Base-by-base conservation (phyloP, 495 filamentous ascomycete genomes). In the Penicillium parvum region DNA sequence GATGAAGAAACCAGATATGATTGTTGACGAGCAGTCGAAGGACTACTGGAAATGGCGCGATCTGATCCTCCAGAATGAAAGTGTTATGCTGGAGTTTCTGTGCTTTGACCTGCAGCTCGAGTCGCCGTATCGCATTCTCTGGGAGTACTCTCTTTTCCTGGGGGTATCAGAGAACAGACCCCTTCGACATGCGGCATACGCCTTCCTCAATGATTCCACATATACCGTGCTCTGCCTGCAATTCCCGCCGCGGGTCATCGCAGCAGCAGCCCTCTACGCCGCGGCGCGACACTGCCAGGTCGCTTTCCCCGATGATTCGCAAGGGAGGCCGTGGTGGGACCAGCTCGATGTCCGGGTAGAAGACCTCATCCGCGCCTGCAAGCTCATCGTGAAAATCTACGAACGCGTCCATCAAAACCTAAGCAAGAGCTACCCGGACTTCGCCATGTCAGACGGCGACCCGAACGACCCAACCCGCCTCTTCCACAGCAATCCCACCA, bases 21-120 rank as follows among this genome's bases (percentile, higher is more conserved):
- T 85, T 8, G 84, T 98, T 17, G 91, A 97, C 55, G 92, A 96
- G 61, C 89, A 96, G 60, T 87, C 83, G 29, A 96, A 95, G 50
- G 92, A 97, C 49, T 98, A 86, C 60, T 98, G 92, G 92, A 75
- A 81, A 58, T 98, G 92, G 92, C 80, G 86, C 34, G 92, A 99
- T 55, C 89, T 83, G 40, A 91, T 99, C 32, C 72, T 96, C 2
- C 79, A 82, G 48, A 84, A 89, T 54, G 92, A 99, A 68, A 95
- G 97, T 54, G 65, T 88, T 30, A 79, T 97, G 65, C 75, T 99
- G 5, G 92, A 99, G 66, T 77, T 77, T 29, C 73, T 97, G 23
- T 97, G 92, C 58, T 99, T 99, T 60, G 94, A 99, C 63, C 66
- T 99, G 22, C 83, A 86, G 61, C 70, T 96, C 22, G 85, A 95